Conservation (phyloP, 192 early-diverging fungal genomes). For the Entophlyctis luteolus region DNA sequence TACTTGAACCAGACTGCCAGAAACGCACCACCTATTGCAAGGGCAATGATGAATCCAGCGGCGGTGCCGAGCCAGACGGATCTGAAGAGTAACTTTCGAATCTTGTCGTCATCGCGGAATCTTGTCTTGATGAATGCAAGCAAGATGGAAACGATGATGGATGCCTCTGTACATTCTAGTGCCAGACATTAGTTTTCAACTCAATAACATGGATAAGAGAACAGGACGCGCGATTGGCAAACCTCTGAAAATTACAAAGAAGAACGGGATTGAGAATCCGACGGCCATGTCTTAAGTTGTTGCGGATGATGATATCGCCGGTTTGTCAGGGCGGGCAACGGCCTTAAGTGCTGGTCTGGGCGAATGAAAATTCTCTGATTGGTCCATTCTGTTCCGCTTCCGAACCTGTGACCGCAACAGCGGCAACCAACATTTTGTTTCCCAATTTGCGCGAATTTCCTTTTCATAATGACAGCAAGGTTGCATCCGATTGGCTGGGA, state of each 20-base stretch:
- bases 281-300: constrained; percentile 7
- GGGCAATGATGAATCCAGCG: constrained; percentile 62
- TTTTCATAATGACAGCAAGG: no score
- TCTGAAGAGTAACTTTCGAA: not conserved
- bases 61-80: constrained; percentile 74
- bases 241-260: constrained; percentile 47
- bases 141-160: constrained; percentile 82
- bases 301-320: not conserved
- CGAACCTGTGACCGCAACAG: not conserved
- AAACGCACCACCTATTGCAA: constrained; percentile 70
- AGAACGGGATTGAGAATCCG: constrained; percentile 39
- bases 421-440: not conserved
- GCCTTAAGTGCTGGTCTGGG: not conserved
- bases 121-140: constrained; percentile 58
- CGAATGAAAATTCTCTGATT: not conserved
- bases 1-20: constrained; percentile 72
- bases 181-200: not conserved
- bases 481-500: no score
- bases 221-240: not conserved
- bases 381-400: not conserved
- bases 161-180: constrained; percentile 67
- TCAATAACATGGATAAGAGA: not conserved
- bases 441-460: no score
- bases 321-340: no score
- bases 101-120: not conserved